Evolutionary conservation across 768 basidiomycete genomes (phyloP).

Genomic region (Phylloporus sp.): DNA sequence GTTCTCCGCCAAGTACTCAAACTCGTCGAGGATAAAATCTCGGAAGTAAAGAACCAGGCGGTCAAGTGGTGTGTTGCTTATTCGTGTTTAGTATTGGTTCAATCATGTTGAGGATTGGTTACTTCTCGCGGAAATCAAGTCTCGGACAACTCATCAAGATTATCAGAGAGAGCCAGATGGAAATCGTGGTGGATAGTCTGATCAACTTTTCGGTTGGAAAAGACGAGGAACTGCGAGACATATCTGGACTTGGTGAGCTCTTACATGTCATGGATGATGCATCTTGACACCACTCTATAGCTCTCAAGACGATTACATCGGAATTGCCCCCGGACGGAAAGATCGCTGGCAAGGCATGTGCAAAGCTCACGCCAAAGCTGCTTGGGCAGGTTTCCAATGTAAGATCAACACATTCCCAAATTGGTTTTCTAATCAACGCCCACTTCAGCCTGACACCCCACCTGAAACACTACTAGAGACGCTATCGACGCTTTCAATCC

Average conservation of each 20-base stretch:
- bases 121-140: constrained; percentile 38
- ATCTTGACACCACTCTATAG: constrained; percentile 38
- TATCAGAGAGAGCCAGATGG: constrained; percentile 77
- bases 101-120: constrained; percentile 3
- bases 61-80: constrained; percentile 75
- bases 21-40: constrained; percentile 91
- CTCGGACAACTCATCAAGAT: constrained; percentile 89
- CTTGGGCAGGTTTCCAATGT: constrained; percentile 78
- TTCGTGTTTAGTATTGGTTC: neutral
- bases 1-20: constrained; percentile 80
- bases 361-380: constrained; percentile 80
- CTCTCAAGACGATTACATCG: constrained; percentile 90
- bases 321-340: constrained; percentile 83
- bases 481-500: constrained; percentile 80
- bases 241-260: constrained; percentile 78
- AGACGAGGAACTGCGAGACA: constrained; percentile 92
- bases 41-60: constrained; percentile 97
- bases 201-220: constrained; percentile 81
- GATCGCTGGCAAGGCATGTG: constrained; percentile 74
- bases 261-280: neutral
- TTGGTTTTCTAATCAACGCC: constrained; percentile 6
- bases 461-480: constrained; percentile 83
- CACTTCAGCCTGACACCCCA: constrained; percentile 54
- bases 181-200: constrained; percentile 83
- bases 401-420: constrained; percentile 13